Base-by-base conservation (phyloP, 2,329 filamentous ascomycete genomes). In the Beauveria scarabaeidicola region DNA sequence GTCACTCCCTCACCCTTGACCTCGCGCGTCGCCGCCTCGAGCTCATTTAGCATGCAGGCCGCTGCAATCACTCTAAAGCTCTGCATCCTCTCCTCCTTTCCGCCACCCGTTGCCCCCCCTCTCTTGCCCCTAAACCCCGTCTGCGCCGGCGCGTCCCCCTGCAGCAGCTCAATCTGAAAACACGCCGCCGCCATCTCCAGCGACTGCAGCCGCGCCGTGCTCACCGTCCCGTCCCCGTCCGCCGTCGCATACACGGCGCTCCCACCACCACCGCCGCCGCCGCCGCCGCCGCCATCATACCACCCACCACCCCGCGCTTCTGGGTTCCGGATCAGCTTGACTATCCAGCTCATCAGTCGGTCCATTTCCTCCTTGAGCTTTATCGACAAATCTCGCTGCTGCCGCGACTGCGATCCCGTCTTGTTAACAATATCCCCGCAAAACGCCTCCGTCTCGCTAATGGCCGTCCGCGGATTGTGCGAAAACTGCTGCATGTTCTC, bases 381-480 rank as follows among this genome's bases (percentile, higher is more conserved):
- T 51, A 75, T 69, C 2, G 80, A 82, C 2, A 73, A 72, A 51
- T 84, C 81, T 3, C 79, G 75, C 63, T 83, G 79, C 2, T 78
- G 76, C 10, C 71, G 70, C 0, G 76, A 81, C 67, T 81, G 81
- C 0, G 71, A 64, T 0, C 80, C 80, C 0, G 68, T 70, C 62
- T 76, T 79, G 68, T 79, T 82, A 44, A 82, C 68, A n/a, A 84
- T 77, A n/a, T 74, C 76, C 9, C 81, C 81, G 25, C 80, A 80
- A 57, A 83, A 82, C 0, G 81, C 78, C 61, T 84, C 81, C 0
- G 80, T 69, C 64, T 84, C 81, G 0, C 69, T 74, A 8, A 84
- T 69, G 0, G 70, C 69, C 19, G 68, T 67, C 7, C 72, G 71
- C 0, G 79, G 73, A 47, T 80, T 78, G 6, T 81, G 75, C 0